Evolutionary conservation across 352 stramenopile genomes (phyloP).

Genomic region (Phytopythium kandeliae): DNA sequence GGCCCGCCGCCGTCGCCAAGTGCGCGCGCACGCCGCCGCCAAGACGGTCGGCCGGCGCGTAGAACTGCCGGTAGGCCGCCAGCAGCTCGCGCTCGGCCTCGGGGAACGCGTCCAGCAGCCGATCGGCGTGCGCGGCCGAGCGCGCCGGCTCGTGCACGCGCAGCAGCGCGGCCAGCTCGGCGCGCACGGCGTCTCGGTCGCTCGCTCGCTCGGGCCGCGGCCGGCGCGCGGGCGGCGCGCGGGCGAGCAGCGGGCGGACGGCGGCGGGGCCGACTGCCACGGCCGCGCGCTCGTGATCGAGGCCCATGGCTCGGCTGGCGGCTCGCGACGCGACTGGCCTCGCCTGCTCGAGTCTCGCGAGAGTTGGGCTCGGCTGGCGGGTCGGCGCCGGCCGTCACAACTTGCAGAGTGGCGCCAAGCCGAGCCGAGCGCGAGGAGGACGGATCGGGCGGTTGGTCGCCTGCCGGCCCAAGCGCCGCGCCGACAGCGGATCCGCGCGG

Average conservation of each 20-base stretch:
- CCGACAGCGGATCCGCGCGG: too few relatives aligned
- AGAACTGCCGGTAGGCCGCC: conserved; percentile 64
- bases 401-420: too few relatives aligned
- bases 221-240: background rate
- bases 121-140: conserved; percentile 19
- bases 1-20: too few relatives aligned
- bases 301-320: background rate
- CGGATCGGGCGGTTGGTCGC: too few relatives aligned
- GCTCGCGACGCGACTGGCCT: too few relatives aligned
- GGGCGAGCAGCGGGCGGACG: background rate
- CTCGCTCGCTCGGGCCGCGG: background rate
- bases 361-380: too few relatives aligned
- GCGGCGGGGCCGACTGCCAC: background rate
- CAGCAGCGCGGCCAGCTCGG: conserved; percentile 38
- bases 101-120: conserved; percentile 41
- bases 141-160: conserved; percentile 39
- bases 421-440: too few relatives aligned
- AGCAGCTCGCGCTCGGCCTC: conserved; percentile 59
- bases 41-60: conserved; percentile 28
- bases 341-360: too few relatives aligned
- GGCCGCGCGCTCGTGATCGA: background rate
- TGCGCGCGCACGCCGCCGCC: background rate
- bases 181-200: conserved; percentile 6
- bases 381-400: too few relatives aligned
- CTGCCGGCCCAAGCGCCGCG: too few relatives aligned